These are phyloP conservation scores for Ceratobasidium sp. DNA, from an alignment of 1,284 basidiomycete species.

Conservation along the genomic window DNA sequence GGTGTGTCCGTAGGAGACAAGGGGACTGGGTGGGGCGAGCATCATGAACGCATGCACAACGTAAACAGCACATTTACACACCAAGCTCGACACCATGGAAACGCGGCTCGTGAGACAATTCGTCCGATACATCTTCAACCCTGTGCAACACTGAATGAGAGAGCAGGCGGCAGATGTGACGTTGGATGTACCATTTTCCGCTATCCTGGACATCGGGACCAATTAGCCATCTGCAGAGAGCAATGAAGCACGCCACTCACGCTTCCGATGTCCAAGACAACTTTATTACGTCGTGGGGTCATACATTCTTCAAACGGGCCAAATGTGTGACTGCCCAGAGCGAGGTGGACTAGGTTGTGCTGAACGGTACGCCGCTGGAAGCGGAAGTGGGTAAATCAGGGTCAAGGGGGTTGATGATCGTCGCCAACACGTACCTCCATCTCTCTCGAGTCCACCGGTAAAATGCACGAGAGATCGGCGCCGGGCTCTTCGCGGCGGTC, in stretches of 20 bases:
- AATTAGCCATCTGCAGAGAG: constrained; percentile 8
- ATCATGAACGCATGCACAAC: background rate
- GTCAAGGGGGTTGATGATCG: constrained; percentile 42
- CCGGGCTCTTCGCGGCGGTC: background rate
- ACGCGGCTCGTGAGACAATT: constrained; percentile 2
- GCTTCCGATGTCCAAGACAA: constrained; percentile 37
- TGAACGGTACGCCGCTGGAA: constrained; percentile 33
- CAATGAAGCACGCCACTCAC: constrained; percentile 28
- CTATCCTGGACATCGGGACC: background rate
- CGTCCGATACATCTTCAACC: constrained; percentile 31
- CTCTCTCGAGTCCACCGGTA: constrained; percentile 17
- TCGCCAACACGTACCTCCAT: constrained; percentile 36
- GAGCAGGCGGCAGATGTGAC: background rate
- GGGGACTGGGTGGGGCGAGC: constrained; percentile 15
- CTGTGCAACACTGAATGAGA: constrained; percentile 10
- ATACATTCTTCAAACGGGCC: constrained; percentile 26
- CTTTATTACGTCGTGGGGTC: constrained; percentile 10
- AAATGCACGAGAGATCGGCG: constrained; percentile 15
- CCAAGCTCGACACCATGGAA: constrained; percentile 33
- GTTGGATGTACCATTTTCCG: constrained; percentile 29
- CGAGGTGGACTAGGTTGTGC: constrained; percentile 17
- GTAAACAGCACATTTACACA: background rate
- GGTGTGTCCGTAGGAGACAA: background rate
- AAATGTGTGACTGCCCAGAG: constrained; percentile 11
- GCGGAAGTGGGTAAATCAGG: constrained; percentile 41